phyloP scores from a whole-genome alignment of 345 rosid species.

The Gossypium longicalyx region DNA sequence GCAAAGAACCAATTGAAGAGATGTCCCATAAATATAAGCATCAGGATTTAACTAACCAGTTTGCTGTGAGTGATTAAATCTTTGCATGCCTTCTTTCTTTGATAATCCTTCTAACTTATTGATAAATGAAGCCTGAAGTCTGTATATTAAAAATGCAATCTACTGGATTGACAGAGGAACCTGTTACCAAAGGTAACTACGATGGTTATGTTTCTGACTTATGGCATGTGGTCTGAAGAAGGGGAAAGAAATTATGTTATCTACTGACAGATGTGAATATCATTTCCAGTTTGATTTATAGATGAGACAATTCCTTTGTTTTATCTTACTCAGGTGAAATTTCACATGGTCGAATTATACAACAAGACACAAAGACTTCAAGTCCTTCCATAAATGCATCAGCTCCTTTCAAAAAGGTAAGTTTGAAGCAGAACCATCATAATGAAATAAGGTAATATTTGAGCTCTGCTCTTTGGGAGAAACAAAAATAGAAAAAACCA shows the following conservation, averaged over 20 bases:
- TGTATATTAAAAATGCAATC: conserved; percentile 39
- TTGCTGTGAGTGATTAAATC: conserved; percentile 31
- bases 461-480: too few species aligned
- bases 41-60: conserved; percentile 26
- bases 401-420: conserved; percentile 21
- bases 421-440: neutral
- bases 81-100: neutral
- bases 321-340: conserved; percentile 21
- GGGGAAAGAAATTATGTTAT: neutral
- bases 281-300: neutral
- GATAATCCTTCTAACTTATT: conserved; percentile 2
- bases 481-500: too few species aligned
- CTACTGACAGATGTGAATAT: neutral
- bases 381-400: conserved; percentile 17
- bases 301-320: conserved; percentile 5
- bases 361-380: conserved; percentile 2
- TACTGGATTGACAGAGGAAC: conserved; percentile 30
- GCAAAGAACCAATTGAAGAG: conserved; percentile 24
- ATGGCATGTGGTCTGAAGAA: neutral
- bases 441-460: too few species aligned
- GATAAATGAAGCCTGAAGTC: neutral
- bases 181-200: conserved; percentile 45
- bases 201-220: neutral
- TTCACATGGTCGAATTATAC: conserved; percentile 7
- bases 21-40: conserved; percentile 31